Base-by-base conservation (phyloP, 352 stramenopile species). In the Phytophthora citricola region DNA sequence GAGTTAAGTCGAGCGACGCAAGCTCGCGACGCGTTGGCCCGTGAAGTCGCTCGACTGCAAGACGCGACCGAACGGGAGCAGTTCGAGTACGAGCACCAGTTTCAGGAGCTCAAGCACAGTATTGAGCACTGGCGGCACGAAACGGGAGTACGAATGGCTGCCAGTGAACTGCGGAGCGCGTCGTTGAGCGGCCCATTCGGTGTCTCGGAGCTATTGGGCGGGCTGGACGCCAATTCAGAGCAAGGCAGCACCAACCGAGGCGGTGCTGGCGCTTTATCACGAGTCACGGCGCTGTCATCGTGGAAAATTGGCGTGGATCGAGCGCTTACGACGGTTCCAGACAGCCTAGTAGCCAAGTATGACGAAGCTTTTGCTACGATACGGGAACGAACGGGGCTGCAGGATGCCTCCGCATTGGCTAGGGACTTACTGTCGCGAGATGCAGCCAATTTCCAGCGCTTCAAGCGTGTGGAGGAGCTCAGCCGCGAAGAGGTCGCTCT, bases 271-370 rank as follows among this genome's bases (percentile, higher is more conserved):
- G 59, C 78, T 5, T 60, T 91, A 9, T 75, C 80, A 50, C 81
- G 78, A 24, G 73, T 91, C 22, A 75, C 80, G 5, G 83, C 71
- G 20, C 52, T 89, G 15, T 92, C 85, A 9, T 78, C 79, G 5
- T 92, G 85, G 83, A 91, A 92, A 51, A 93, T 91, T 58, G 85
- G 79, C 1, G 82, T 90, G 20, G 83, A 93, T 55, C 76, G 78
- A 45, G 83, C 85, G 10, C 66, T 93, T 10, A 66, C 71, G 3
- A 74, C 67, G 8, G 76, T 75, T 14, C 80, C 65, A 15, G 84
- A 90, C 31, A 71, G 58, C 24, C 55, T 78, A 5, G 73, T 88
- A 1, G 29, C 73, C n/a, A 89, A 83, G 26, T 93, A 93, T 29
- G 81, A 91, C 2, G 59, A 81, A 46, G 77, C 85, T 34, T 90